Evolutionary conservation across 2,329 filamentous ascomycete genomes (phyloP), one percentile per base, ranked within the genome.

Genomic region (Cercospora nicotianae): DNA sequence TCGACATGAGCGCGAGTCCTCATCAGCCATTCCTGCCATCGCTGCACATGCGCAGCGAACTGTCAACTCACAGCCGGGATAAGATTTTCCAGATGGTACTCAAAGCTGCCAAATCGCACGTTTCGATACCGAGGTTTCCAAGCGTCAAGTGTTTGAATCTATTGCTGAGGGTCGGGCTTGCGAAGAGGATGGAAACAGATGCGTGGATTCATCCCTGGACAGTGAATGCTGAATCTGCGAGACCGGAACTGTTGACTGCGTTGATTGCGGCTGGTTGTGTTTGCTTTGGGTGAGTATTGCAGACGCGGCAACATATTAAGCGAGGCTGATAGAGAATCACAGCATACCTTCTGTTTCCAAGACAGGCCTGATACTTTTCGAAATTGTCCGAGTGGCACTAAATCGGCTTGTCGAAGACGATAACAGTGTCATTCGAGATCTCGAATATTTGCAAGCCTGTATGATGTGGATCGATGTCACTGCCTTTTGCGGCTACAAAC

Each of bases 151-250:
- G 72, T 48, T 62, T 78, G 18, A 75, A 78, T 28, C 71, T 74
- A 30, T 70, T 78, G 13, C 72, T 78, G 42, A 76, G 77, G 51
- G 75, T 76, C 16, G 76, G 76, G 1, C 75, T 78, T 36, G 73
- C 75, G 3, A 78, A 78, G 60, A 60, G 76, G 53, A 68, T 73
- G 9, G 77, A 78, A 36, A 75, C 72, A 0, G 77, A 78, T 68
- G 76, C 76, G 10, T 78, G 75, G 74, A 77, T 78, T 7, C 76
- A 78, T 42, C 77, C 76, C 0, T 77, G 75, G 42, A 76, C 74
- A 1, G 77, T 78, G 39, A 67, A 72, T 4, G 72, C 72, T 9
- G 73, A 76, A 28, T 68, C 31, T 6, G 45, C 73, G 4, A 62
- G 75, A 13, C 72, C 75, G 1, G 75, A 78, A 60, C 73, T 75